Evolutionary conservation across 73 alveolate genomes (phyloP).

Genomic region (Paramecium sonneborni): DNA sequence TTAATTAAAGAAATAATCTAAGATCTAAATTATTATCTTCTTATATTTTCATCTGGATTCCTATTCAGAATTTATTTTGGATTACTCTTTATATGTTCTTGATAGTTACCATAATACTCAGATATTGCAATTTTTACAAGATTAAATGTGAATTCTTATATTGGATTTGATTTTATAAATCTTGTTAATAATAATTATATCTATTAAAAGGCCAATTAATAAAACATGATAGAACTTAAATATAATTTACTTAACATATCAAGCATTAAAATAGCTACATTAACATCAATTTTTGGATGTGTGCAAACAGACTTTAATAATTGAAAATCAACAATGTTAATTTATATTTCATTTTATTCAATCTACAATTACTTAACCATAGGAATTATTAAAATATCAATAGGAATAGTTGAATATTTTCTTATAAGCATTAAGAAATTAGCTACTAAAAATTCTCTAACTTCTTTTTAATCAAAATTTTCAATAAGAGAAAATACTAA

Average conservation of each 20-base stretch:
- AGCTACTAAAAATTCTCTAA: conserved; percentile 28
- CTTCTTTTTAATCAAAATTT: conserved; percentile 51
- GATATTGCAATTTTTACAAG: not conserved
- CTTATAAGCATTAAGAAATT: not conserved
- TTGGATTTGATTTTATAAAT: not conserved
- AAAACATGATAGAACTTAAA: not conserved
- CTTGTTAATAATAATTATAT: conserved; percentile 33
- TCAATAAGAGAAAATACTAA: conserved; percentile 43
- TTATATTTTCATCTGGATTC: conserved; percentile 1
- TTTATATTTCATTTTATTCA: not conserved
- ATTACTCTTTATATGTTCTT: conserved; percentile 1
- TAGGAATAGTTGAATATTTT: conserved; percentile 41
- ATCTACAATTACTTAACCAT: conserved; percentile 25
- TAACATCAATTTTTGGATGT: conserved; percentile 38
- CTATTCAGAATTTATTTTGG: not conserved
- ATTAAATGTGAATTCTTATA: not conserved
- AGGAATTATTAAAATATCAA: conserved; percentile 23
- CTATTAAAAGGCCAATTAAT: conserved; percentile 6
- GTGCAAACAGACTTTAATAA: conserved; percentile 32
- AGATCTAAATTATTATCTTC: not conserved
- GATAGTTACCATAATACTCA: not conserved
- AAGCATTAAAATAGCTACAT: not conserved
- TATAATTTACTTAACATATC: conserved; percentile 35
- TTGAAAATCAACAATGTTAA: not conserved
- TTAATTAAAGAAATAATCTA: not conserved